These are phyloP conservation scores for Agrocybe pediades DNA, from an alignment of 768 basidiomycete genomes.

Conservation along the genomic window DNA sequence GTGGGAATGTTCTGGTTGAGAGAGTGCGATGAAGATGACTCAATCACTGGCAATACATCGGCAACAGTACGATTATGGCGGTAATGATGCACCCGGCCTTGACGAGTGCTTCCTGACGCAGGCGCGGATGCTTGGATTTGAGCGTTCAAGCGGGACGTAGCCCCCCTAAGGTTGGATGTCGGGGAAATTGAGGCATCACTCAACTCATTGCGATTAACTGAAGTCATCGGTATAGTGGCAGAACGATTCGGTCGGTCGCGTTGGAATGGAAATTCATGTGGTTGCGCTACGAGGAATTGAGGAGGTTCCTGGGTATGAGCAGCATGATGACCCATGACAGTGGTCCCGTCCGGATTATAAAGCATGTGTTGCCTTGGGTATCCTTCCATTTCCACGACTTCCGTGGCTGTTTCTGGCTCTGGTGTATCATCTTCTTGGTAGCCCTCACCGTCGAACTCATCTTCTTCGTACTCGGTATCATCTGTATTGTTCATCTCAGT, in stretches of 20 bases:
- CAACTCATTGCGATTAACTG: conserved; percentile 11
- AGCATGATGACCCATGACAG: conserved; percentile 10
- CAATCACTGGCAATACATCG: conserved; percentile 61
- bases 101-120: conserved; percentile 34
- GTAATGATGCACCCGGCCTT: conserved; percentile 30
- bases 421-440: conserved; percentile 50
- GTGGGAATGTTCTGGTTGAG: conserved; percentile 62
- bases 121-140: conserved; percentile 33
- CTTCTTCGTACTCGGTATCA: conserved; percentile 69
- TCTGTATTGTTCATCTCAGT: conserved; percentile 72
- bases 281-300: conserved; percentile 19
- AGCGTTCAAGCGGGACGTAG: conserved; percentile 36
- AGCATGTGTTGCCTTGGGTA: conserved; percentile 29
- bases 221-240: conserved; percentile 23
- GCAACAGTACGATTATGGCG: conserved; percentile 35
- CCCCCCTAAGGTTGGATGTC: conserved; percentile 33
- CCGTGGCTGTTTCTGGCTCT: conserved; percentile 39
- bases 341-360: conserved; percentile 22
- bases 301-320: conserved; percentile 11
- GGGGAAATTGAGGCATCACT: conserved; percentile 20
- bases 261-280: conserved; percentile 36
- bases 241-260: conserved; percentile 32
- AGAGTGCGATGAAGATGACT: conserved; percentile 59
- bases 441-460: conserved; percentile 54
- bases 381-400: conserved; percentile 33